Base-by-base conservation (phyloP, 371 early-diverging fungal genomes). In the Apophysomyces variabilis region DNA sequence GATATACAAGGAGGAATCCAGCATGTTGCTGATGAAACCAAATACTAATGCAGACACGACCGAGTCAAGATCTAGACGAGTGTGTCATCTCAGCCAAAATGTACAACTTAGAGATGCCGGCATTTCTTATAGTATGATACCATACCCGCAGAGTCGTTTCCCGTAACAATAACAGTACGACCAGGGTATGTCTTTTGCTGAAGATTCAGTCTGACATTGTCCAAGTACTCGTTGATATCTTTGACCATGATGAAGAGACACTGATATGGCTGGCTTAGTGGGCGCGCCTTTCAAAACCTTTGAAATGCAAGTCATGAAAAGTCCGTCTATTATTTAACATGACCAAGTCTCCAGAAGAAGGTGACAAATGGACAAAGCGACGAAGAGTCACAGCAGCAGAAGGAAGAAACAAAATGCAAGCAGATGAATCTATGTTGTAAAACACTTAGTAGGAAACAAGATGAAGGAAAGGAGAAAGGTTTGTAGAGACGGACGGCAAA, bases 111-210 rank as follows among this genome's bases (percentile, higher is more conserved):
- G 38, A 36, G 26, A 7, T 45, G 54, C 12, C 4, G 11, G 8
- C 37, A 35, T 18, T 35, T 35, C 6, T 16, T 36, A 32, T 14
- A 44, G 12, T 16, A 11, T 16, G 18, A 64, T 50, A 46, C 21
- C 45, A 77, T 26, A 88, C 89, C 92, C 35, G 88, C 89, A 7
- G 90, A 87, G 66, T 92, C 92, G 58, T 92, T 92, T 45, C 92
- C 92, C 35, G 84, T 78, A 43, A 90, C 87, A 44, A 91, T 62
- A 7, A 71, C 66, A 46, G 36, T 39, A 4, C 13, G 12, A 5
- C 47, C 5, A 7, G 6, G n/a, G 12, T 69, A 41, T 32, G n/a
- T 13, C 14, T 37, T 26, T 57, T 11, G 26, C 16, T 36, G 62
- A 11, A n/a, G 57, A 45, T 13, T 58, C 18, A 36, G 36, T 18